phyloP scores from a whole-genome alignment of 148 eudicot genomes.

The Rhododendron simsii region DNA sequence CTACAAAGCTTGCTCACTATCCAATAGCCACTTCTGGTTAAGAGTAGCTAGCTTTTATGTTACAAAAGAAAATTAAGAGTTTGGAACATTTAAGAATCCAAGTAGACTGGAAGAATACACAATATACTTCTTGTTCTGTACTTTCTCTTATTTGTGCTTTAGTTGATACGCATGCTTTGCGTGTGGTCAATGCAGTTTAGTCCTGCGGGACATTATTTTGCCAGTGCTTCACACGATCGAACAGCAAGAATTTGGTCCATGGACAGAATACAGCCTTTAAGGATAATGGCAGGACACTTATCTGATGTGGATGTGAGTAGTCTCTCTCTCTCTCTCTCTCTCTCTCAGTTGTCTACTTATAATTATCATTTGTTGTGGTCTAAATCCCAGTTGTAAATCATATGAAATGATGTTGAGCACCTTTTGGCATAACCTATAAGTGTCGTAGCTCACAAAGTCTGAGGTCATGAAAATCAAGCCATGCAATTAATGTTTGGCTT shows the following conservation, averaged over 20 bases:
- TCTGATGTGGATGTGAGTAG: conserved; percentile 96
- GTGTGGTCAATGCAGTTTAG: conserved; percentile 70
- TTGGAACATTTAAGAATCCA: not conserved
- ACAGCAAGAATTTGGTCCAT: conserved; percentile 97
- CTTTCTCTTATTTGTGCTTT: not conserved
- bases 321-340: not conserved
- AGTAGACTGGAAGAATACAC: not conserved
- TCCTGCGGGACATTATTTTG: conserved; percentile 95
- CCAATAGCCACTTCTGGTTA: not conserved
- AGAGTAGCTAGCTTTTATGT: not conserved
- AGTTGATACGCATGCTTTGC: not conserved
- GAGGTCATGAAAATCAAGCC: not conserved
- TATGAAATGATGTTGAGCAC: not conserved
- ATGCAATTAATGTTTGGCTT: not conserved
- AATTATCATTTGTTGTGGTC: not conserved
- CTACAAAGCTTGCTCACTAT: not conserved
- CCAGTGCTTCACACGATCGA: conserved; percentile 96
- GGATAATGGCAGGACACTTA: conserved; percentile 99
- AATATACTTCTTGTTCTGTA: not conserved
- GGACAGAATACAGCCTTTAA: conserved; percentile 89
- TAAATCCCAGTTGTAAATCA: not conserved
- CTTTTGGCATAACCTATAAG: not conserved
- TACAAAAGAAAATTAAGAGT: not conserved
- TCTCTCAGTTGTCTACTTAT: not conserved
- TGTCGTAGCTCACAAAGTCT: not conserved